These are phyloP conservation scores for Colletotrichum higginsianum DNA, from an alignment of 2,329 filamentous ascomycete genomes.

Conservation along the genomic window DNA sequence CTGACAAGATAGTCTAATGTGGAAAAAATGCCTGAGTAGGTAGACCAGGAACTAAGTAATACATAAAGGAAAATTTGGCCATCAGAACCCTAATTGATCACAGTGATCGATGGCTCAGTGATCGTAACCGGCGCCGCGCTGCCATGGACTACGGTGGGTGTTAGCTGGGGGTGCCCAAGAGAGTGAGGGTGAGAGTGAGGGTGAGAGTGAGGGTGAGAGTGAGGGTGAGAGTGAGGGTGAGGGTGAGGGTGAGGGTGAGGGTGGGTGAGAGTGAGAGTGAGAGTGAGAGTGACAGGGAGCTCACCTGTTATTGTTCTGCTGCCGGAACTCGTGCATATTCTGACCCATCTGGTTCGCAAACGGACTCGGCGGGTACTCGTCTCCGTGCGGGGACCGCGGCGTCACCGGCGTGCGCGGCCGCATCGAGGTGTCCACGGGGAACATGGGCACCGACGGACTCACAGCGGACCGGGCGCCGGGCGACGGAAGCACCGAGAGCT, in stretches of 20 bases:
- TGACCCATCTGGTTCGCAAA: conserved; percentile 16
- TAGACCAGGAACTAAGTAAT: neutral
- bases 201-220: no score
- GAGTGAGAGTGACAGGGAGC: neutral
- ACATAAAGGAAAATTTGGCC: neutral
- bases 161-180: neutral
- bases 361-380: conserved; percentile 29
- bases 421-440: conserved; percentile 32
- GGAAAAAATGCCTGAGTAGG: neutral
- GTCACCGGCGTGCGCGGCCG: conserved; percentile 21
- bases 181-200: no score
- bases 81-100: neutral
- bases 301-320: conserved; percentile 38
- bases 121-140: conserved; percentile 37
- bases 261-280: no score
- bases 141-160: conserved; percentile 18
- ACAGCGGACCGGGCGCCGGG: conserved; percentile 26
- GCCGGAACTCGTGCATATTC: conserved; percentile 32
- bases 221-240: rapidly evolving
- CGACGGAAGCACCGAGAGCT: conserved; percentile 32
- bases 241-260: rapidly evolving
- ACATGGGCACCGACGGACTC: conserved; percentile 34
- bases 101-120: conserved; percentile 23
- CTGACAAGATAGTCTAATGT: neutral
- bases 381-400: neutral